Base-by-base conservation (phyloP, 305 asterid species). In the Rubia tinctorum region DNA sequence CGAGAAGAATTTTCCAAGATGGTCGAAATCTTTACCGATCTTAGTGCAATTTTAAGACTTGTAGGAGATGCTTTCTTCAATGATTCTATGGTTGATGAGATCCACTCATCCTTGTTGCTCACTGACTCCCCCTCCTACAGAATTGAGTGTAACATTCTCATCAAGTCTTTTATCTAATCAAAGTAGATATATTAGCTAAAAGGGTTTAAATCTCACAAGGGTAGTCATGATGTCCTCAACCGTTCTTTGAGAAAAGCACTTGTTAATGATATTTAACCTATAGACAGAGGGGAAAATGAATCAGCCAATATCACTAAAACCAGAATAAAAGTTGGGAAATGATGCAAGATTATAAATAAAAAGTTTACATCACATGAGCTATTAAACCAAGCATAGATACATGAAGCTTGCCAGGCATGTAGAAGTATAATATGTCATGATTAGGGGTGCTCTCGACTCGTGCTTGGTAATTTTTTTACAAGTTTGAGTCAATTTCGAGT, bases 41-140 rank as follows among this genome's bases (percentile, higher is more conserved):
- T 88, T 63, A 94, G 90, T 64, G 89, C 79, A 78, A 94, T 89
- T 80, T 90, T 94, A 60, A 94, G 96, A 85, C 99, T 90, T 65
- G 80, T 90, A 3, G 99, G 98, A 30, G 99, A 90, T 39, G 95
- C 92, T 83, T 89, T 89, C 84, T 87, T 87, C 76, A 94, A 47
- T 56, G 96, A 83, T 55, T 81, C 88, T 81, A 91, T 74, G 25
- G 96, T 81, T 69, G 87, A 88, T 70, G 87, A 83, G 81, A 90
- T 83, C 93, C 97, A 94, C 49, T 82, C 91, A 71, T 89, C 97
- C 78, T 84, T 78, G 76, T 71, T 72, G 17, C 77, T 70, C 56
- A 73, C 75, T 75, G 80, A 82, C 79, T 84, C 91, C 76, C 23
- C 79, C 78, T 86, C 95, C 99, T 91, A 80, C 72, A 84, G 20